Evolutionary conservation across 768 basidiomycete species (phyloP).

Genomic region (Collybia sp.): DNA sequence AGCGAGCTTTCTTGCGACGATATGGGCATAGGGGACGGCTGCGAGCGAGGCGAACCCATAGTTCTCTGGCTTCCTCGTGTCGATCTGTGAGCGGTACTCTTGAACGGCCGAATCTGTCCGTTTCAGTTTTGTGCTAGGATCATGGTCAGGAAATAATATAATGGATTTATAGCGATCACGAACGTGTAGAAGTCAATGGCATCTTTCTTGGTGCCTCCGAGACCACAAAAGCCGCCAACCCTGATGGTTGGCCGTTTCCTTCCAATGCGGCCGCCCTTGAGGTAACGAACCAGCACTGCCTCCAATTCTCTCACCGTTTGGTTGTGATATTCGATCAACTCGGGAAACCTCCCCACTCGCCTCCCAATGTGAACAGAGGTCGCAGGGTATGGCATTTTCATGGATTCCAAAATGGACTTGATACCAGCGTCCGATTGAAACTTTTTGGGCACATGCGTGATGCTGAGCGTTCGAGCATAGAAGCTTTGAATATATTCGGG

Average conservation of each 20-base stretch:
- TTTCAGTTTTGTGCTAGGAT: conserved; percentile 22
- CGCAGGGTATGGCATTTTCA: conserved; percentile 64
- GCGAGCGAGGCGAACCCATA: conserved; percentile 79
- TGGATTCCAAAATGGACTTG: conserved; percentile 47
- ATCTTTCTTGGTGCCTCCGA: conserved; percentile 67
- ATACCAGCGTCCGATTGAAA: conserved; percentile 72
- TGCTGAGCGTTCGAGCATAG: conserved; percentile 75
- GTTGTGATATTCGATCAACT: conserved; percentile 76
- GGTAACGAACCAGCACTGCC: conserved; percentile 65
- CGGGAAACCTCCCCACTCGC: conserved; percentile 67
- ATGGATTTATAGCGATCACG: conserved; percentile 49
- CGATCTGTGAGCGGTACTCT: conserved; percentile 54
- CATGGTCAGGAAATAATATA: conserved; percentile 12
- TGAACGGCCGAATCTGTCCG: conserved; percentile 54
- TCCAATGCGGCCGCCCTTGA: conserved; percentile 60
- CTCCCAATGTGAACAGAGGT: conserved; percentile 72
- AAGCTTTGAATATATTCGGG: conserved; percentile 71
- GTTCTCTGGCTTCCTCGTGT: conserved; percentile 56
- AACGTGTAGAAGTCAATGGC: conserved; percentile 50
- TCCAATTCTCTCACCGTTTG: conserved; percentile 74
- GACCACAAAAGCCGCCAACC: conserved; percentile 63
- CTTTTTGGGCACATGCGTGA: conserved; percentile 63
- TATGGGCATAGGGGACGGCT: conserved; percentile 67
- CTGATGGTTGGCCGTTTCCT: conserved; percentile 64
- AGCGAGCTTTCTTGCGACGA: conserved; percentile 55